Evolutionary conservation across 371 early-diverging fungal genomes (phyloP), one percentile per base, ranked within the genome.

Genomic region (Actinomortierella wolfii): DNA sequence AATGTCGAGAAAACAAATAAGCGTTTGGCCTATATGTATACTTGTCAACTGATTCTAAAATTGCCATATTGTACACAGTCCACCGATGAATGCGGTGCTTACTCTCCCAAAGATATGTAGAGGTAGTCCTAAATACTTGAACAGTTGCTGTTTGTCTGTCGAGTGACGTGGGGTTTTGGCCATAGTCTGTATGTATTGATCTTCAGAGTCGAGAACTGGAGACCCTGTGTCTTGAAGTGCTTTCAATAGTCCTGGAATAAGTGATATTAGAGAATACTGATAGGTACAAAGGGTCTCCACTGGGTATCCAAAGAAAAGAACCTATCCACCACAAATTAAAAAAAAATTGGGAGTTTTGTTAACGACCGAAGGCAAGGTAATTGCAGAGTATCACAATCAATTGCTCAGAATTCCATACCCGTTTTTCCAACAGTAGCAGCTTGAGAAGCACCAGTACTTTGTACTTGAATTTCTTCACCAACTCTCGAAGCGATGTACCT

Each of bases 271-370:
- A 17, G 90, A 85, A 65, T 92, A 92, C 68, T 93, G 91, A 69
- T 89, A 90, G 6, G 90, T 87, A 52, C 90, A 90, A 17, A 93
- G 70, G n/a, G 81, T 77, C 62, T 92, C 93, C 20, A 93, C 92
- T 21, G 87, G 87, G 43, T 88, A 89, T 6, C 92, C 92, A 76
- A 89, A 92, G 68, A 93, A 92, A 39, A 93, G 59, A 46, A 93
- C 82, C 91, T 91, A 70, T 1, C 8, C 1, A 4, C 17, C 45
- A n/a, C 20, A 26, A 51, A 54, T 25, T 17, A 14, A 25, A 26
- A 26, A 24, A 18, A 43, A 2, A 34, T 6, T 34, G 34, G 34
- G 34, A 6, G 34, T 34, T 6, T 34, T 34, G 34, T 24, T 25
- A 47, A 34, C 25, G 8, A 25, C 11, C 11, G 4, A 11, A 34